Conservation (phyloP, 2,329 filamentous ascomycete genomes). For the Talaromyces sp. region DNA sequence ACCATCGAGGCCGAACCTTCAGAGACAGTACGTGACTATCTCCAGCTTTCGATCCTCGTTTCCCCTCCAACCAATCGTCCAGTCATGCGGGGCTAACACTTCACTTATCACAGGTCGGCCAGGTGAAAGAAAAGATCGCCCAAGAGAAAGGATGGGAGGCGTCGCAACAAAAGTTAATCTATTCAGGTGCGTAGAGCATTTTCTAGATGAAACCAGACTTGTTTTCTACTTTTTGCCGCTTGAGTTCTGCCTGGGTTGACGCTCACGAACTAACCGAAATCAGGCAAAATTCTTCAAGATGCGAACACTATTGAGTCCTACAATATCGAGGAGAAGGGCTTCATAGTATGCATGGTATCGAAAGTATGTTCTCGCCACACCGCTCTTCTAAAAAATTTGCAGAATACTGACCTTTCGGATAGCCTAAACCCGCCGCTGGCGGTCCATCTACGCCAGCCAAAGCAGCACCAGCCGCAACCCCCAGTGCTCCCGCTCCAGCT, state of each 20-base stretch:
- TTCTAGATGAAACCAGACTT: neutral
- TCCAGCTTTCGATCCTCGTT: constrained; percentile 9
- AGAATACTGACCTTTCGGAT: constrained; percentile 25
- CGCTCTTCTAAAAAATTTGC: neutral
- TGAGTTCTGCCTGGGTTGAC: neutral
- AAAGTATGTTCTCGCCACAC: constrained; percentile 63
- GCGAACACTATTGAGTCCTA: constrained; percentile 94
- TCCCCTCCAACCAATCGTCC: constrained; percentile 15
- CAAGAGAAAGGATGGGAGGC: constrained; percentile 93
- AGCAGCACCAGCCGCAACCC: constrained; percentile 36
- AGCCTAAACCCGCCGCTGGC: constrained; percentile 63
- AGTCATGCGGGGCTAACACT: constrained; percentile 35
- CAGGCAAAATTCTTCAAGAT: constrained; percentile 98
- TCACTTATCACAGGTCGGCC: constrained; percentile 63
- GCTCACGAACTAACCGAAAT: constrained; percentile 7
- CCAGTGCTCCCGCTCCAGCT: constrained; percentile 49
- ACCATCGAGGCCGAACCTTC: constrained; percentile 89
- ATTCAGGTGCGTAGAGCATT: constrained; percentile 68
- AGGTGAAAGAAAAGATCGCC: constrained; percentile 89
- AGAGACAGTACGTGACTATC: constrained; percentile 67
- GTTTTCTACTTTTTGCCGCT: neutral
- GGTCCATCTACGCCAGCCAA: constrained; percentile 39
- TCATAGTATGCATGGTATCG: constrained; percentile 96
- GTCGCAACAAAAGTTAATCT: constrained; percentile 91
- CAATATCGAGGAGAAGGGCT: constrained; percentile 99